These are phyloP conservation scores for Suillus fuscotomentosus DNA, from an alignment of 768 basidiomycete genomes.

Conservation along the genomic window DNA sequence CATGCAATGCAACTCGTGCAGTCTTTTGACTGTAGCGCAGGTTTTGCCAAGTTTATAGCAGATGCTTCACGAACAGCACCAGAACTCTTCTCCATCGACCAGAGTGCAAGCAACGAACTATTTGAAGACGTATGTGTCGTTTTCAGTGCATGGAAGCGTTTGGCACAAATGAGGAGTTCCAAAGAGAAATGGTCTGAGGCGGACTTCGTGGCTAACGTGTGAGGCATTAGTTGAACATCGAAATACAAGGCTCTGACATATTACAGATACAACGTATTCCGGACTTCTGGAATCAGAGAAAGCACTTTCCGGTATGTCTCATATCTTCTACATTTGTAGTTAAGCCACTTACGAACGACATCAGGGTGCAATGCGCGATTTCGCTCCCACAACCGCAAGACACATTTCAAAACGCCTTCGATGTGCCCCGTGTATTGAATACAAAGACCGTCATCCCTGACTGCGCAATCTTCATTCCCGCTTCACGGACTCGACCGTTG, in stretches of 20 bases:
- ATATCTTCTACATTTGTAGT: neutral
- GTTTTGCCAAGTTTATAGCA: conserved; percentile 21
- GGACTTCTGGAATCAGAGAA: conserved; percentile 41
- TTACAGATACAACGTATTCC: conserved; percentile 47
- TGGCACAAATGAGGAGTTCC: conserved; percentile 41
- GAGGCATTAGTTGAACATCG: conserved; percentile 16
- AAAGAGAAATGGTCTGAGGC: conserved; percentile 53
- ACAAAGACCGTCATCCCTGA: conserved; percentile 50
- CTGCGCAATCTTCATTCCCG: conserved; percentile 46
- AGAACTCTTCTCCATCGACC: conserved; percentile 35
- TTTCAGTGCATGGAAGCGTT: conserved; percentile 44
- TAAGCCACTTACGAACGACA: neutral
- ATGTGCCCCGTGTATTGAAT: conserved; percentile 38
- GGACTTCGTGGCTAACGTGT: conserved; percentile 57
- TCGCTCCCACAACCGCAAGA: conserved; percentile 46
- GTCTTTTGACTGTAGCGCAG: conserved; percentile 1
- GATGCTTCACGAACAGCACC: conserved; percentile 35
- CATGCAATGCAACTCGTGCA: neutral
- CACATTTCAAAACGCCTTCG: conserved; percentile 22
- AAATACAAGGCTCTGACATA: neutral
- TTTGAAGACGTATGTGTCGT: conserved; percentile 41
- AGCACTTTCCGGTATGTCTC: conserved; percentile 42
- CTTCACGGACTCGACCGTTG: conserved; percentile 35
- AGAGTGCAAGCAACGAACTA: conserved; percentile 18
- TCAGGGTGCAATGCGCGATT: conserved; percentile 48